Conservation (phyloP, 176 grass and related monocot species). For the Saccharum spontaneum region DNA sequence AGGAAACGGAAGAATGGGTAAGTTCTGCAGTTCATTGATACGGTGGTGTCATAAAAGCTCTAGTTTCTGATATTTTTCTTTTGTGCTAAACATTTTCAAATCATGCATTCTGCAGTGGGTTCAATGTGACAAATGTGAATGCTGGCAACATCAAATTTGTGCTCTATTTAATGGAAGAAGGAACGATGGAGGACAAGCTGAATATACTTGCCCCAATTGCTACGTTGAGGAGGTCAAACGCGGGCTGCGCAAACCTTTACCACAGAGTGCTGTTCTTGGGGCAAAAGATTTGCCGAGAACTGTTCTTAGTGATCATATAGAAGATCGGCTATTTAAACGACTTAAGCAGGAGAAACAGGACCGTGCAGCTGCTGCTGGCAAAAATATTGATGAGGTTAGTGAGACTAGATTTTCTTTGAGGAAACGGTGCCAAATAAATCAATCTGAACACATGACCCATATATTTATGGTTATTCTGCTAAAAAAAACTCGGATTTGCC, state of each 20-base stretch:
- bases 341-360: constrained; percentile 84
- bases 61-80: constrained; percentile 16
- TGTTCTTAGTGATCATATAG: constrained; percentile 94
- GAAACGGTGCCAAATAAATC: constrained; percentile 12
- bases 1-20: constrained; percentile 99
- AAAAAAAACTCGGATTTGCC: not conserved
- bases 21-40: constrained; percentile 34
- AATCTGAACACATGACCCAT: not conserved
- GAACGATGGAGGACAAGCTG: constrained; percentile 95
- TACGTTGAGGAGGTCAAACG: constrained; percentile 80
- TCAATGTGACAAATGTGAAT: constrained; percentile 99
- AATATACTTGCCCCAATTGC: constrained; percentile 97
- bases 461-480: constrained; percentile 16
- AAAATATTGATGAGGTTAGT: constrained; percentile 81
- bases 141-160: constrained; percentile 99
- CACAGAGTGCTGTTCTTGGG: constrained; percentile 96
- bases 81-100: constrained; percentile 40
- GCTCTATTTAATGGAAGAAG: constrained; percentile 96
- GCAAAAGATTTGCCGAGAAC: constrained; percentile 97
- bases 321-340: constrained; percentile 75
- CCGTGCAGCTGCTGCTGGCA: constrained; percentile 62
- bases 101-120: constrained; percentile 77
- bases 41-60: constrained; percentile 7
- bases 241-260: constrained; percentile 84
- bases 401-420: constrained; percentile 15